Base-by-base conservation (phyloP, 345 rosid species). In the Mallotus nudiflorus region DNA sequence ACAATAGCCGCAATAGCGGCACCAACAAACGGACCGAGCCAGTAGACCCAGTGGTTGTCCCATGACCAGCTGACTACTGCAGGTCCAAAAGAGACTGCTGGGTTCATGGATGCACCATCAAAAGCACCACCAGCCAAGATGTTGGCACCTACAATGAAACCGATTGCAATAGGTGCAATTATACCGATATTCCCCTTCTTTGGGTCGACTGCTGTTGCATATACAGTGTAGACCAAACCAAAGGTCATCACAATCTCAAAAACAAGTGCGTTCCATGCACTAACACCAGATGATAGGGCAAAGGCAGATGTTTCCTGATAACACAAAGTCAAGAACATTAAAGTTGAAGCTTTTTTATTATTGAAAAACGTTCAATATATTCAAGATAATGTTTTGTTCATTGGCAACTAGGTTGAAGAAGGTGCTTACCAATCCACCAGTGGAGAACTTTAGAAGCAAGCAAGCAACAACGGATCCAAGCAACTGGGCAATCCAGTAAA, bases 201-300 rank as follows among this genome's bases (percentile, higher is more conserved):
- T 49, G 77, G 77, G 42, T 77, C 81, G 4, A 77, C 42, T 12
- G 81, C 77, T 9, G 74, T 72, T 24, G 81, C 77, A 6, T 77
- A 77, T 3, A 77, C 74, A 0, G 77, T 77, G 81, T 77, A 72
- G 1, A 77, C 81, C 69, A 77, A 50, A 3, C 77, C 77, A 2
- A 77, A 77, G 31, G 81, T 77, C 81, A 77, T 77, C 56, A 77
- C 81, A 46, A 68, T 77, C 66, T 77, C 77, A 67, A 77, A 63
- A 16, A 77, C 77, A 1, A 72, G 29, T 9, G 81, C 77, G 12
- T 77, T 77, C 81, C 70, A 77, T 4, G 33, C 69, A 7, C 67
- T 59, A 19, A 77, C 81, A 4, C 73, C 81, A 11, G 70, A 55
- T 62, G 81, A 77, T 25, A 77, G 62, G 4, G 73, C 37, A 42